Base-by-base conservation (phyloP, 257 asterid genomes). In the Ehretia macrophylla region DNA sequence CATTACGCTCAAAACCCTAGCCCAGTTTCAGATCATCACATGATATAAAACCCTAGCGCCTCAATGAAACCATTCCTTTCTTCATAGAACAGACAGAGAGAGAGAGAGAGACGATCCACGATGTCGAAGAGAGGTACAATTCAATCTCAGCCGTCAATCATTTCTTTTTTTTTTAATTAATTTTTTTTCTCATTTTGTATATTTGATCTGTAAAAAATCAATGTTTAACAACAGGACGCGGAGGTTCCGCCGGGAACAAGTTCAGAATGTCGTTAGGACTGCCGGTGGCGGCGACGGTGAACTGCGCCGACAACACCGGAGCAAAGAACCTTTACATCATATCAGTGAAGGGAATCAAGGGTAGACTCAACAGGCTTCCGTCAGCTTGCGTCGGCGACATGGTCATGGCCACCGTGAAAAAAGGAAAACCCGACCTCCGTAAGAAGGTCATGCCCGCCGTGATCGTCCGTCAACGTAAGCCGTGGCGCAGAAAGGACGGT, bases 371-470 rank as follows among this genome's bases (percentile, higher is more conserved):
- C 35, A 68, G 87, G 71, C 72, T 82, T 45, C 87, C 87, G 18
- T 82, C 94, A 11, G 89, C 86, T 51, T 82, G 92, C 53, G 92
- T 81, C 0, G 88, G 82, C 11, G 88, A 84, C 65, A 84, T 81
- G 92, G 92, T 81, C 22, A 85, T 82, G 89, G 85, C 85, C 45
- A 81, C 92, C 20, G 95, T 83, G 48, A 83, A 85, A 62, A 85
- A 82, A 63, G 84, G 94, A 23, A 85, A 82, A 66, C 90, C 90
- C 64, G 94, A 80, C 20, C 59, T 80, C 67, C 64, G 88, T 64
- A 82, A 85, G 71, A 79, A 77, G 80, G 89, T 82, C n/a, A 83
- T 76, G 87, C 90, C 87, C 0, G 90, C 88, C 47, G 91, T 83
- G 45, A 81, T 79, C 52, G 88, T 83, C 10, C 73, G 90, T 54